Evolutionary conservation across 192 early-diverging fungal species (phyloP), one percentile per base, ranked within the genome.

Genomic region (Gamsiella multidivaricata): DNA sequence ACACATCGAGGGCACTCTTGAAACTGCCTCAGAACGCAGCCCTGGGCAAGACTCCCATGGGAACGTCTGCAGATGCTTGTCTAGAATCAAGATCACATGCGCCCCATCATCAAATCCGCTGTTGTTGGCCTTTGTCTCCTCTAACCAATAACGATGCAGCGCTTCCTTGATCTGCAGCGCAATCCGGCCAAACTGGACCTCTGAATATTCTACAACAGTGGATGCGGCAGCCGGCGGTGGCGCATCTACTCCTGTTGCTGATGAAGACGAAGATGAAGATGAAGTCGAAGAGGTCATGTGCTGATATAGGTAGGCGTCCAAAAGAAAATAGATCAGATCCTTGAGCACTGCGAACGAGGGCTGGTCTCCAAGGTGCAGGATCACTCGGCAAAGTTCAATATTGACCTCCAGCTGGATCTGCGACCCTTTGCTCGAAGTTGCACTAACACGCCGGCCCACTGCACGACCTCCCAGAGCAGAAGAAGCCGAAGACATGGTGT

Each of bases 31-130:
- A 5, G 70, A 76, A 42, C 94, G 87, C 33, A 99, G 59, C 25
- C 80, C 82, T 0, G 95, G 93, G 25, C 96, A 61, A 46, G 87
- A 91, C 74, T 99, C 98, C 90, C 97, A 95, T 2, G 98, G 98
- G 5, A 98, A 80, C 59, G 84, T 82, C 61, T 97, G 94, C 0
- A 90, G 74, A 57, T 94, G 81, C 69, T 94, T 95, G 58, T 98
- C 97, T 26, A 94, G 82, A 10, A 97, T 88, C 29, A 99, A 61
- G 39, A 99, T 87, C 3, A 93, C 62, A 76, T 98, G 95, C 5
- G 80, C 66, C 7, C 71, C 69, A 23, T 82, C 55, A 20, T 80
- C 69, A 36, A 69, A 78, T 17, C 74, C 74, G n/a, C 62, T 78
- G 46, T 78, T 78, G 3, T 69, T 61, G 8, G 65, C 65, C 12